Evolutionary conservation across 768 basidiomycete genomes (phyloP), one percentile per base, ranked within the genome.

Genomic region (Psilocybe cyanescens): DNA sequence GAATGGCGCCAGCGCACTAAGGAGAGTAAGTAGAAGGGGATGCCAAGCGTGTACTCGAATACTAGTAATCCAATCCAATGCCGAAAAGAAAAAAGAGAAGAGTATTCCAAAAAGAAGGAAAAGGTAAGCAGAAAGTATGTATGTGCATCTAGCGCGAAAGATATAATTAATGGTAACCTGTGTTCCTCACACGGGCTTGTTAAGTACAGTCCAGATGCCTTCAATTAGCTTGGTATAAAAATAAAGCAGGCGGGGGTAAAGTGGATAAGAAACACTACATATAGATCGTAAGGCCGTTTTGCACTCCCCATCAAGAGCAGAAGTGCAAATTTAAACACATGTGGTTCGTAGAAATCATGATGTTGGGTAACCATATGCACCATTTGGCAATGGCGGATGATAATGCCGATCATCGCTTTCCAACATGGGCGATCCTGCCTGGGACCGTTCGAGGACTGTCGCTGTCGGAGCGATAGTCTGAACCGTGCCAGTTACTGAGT

Each of bases 381-480:
- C 49, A 50, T 63, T 65, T 51, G 67, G 63, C 62, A 71, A 68
- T 57, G 72, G 68, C 28, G 68, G 68, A 46, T 70, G 58, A 57
- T 72, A 69, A 61, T 76, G 75, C 48, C 64, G 67, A 60, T 71
- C 71, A 47, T 68, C 67, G 58, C 69, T 71, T 53, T 77, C 79
- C 19, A 75, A 67, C 55, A 73, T 70, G 8, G 81, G 81, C 6
- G 83, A 77, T 31, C 79, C 80, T 16, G 80, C 75, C 62, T 78
- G 78, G 5, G 86, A 80, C 53, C 80, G 75, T 70, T 84, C 82
- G 45, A 77, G 76, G 65, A 84, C 74, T 39, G 83, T 81, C 61
- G 81, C 73, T 57, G 78, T 83, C 24, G 76, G 82, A 28, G 78
- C 68, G 35, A 82, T 70, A 1, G 81, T 82, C 30, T 71, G 76